phyloP scores from a whole-genome alignment of 2,329 filamentous ascomycete species.

The Aspergillus fijiensis region DNA sequence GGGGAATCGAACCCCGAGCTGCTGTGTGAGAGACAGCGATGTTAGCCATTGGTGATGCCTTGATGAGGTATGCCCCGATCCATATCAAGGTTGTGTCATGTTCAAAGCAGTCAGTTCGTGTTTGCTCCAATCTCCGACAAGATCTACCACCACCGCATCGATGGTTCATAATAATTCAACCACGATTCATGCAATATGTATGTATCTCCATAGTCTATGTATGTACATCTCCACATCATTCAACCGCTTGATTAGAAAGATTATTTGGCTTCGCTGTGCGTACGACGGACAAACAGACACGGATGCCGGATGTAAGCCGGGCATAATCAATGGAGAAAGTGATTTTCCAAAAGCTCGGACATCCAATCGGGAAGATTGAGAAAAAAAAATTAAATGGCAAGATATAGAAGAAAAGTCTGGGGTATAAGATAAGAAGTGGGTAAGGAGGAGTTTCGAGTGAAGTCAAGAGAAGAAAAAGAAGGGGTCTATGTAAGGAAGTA shows the following conservation, averaged over 20 bases:
- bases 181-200: background rate
- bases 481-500: background rate
- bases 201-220: background rate
- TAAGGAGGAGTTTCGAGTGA: background rate
- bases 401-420: background rate
- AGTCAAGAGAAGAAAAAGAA: background rate
- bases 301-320: background rate
- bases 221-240: background rate
- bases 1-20: too few relatives aligned
- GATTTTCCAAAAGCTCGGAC: background rate
- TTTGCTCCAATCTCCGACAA: too few relatives aligned
- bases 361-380: background rate
- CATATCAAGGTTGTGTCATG: too few relatives aligned
- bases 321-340: background rate
- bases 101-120: too few relatives aligned
- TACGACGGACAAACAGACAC: background rate
- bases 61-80: too few relatives aligned
- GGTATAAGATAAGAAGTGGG: constrained; percentile 3
- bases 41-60: too few relatives aligned
- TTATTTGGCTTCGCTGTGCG: background rate
- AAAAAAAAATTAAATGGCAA: background rate
- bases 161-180: too few relatives aligned
- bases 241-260: background rate
- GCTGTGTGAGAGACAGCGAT: too few relatives aligned
- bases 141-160: too few relatives aligned